Evolutionary conservation across 306 rosid genomes (phyloP).

Genomic region (Malus domestica): ASM211411v1 NC_041790.1:13402501-13403000

Average conservation of each 20-base stretch:
- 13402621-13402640: constrained; percentile 26
- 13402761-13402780: background rate
- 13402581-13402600: background rate
- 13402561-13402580: background rate
- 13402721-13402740: background rate
- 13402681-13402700: background rate
- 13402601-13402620: constrained; percentile 9
- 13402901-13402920: constrained; percentile 33
- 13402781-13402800: background rate
- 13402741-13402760: background rate
- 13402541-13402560: background rate
- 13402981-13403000: constrained; percentile 16
- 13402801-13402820: background rate
- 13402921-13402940: constrained; percentile 31
- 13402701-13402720: background rate
- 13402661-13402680: background rate
- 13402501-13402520: no score
- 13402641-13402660: background rate
- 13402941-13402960: constrained; percentile 3
- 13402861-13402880: background rate
- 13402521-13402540: no score
- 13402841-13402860: background rate
- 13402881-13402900: constrained; percentile 22
- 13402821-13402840: constrained; percentile 8
- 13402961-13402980: constrained; percentile 2